These are phyloP conservation scores for Neoarthrinium moseri DNA, from an alignment of 2,329 filamentous ascomycete genomes.

Conservation along the genomic window DNA sequence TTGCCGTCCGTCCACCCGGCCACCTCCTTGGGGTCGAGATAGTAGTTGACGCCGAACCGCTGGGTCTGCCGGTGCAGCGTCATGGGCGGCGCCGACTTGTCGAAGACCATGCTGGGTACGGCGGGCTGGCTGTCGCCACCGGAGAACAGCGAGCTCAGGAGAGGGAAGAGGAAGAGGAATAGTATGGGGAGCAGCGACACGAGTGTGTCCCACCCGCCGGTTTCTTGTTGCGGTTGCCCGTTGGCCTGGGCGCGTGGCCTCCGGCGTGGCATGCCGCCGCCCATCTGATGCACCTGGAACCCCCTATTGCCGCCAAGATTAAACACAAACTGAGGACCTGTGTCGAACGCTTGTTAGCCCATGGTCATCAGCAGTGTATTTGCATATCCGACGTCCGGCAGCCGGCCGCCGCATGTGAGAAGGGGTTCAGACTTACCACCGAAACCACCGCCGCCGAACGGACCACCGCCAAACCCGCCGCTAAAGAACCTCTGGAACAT, in stretches of 20 bases:
- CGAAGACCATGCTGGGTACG: constrained; percentile 74
- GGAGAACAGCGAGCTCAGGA: constrained; percentile 78
- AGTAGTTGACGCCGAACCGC: constrained; percentile 77
- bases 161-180: constrained; percentile 81
- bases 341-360: constrained; percentile 59
- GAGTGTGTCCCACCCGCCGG: constrained; percentile 57
- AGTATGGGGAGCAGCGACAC: constrained; percentile 83
- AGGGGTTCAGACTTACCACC: neutral
- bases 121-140: constrained; percentile 48
- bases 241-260: constrained; percentile 64
- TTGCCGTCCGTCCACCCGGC: constrained; percentile 67
- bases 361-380: constrained; percentile 5
- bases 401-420: neutral
- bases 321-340: constrained; percentile 87
- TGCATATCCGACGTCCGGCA: constrained; percentile 7
- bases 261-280: constrained; percentile 72
- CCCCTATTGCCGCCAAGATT: constrained; percentile 91
- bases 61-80: constrained; percentile 72
- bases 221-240: constrained; percentile 44
- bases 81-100: constrained; percentile 66
- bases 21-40: constrained; percentile 76
- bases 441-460: constrained; percentile 53
- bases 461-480: constrained; percentile 64
- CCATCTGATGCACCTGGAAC: constrained; percentile 93
- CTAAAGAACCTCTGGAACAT: constrained; percentile 97